A percentile compares a stretch with the other conserved stretches of the same genome.
Conservation (phyloP, 179 eudicot genomes). For the Silene coronaria region DNA sequence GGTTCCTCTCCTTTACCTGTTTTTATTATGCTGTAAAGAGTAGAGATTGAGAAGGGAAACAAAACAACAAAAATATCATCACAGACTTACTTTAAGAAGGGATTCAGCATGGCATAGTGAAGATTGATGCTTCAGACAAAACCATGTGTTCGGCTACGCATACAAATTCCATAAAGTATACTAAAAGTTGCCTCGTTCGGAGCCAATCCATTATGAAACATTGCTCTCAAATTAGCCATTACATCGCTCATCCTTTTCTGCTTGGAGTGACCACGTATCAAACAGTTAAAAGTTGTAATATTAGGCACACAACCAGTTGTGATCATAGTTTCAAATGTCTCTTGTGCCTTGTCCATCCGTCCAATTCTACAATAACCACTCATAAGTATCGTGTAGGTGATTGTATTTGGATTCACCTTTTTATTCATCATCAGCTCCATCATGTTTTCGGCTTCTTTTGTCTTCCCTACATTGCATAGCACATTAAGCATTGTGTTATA, state of each 20-base stretch:
- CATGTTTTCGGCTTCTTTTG: not conserved
- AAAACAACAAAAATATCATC: too few relatives aligned
- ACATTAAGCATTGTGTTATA: not conserved
- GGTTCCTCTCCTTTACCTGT: too few relatives aligned
- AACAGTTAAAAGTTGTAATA: slow-evolving; percentile 1
- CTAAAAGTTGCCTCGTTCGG: not conserved
- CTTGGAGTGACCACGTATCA: slow-evolving; percentile 5
- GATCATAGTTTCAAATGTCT: not conserved
- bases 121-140: too few relatives aligned
- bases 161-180: not conserved
- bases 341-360: slow-evolving; percentile 2
- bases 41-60: too few relatives aligned
- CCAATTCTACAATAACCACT: not conserved
- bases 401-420: not conserved
- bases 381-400: not conserved
- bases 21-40: too few relatives aligned
- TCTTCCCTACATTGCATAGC: slow-evolving; percentile 11
- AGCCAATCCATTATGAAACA: not conserved
- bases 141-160: too few relatives aligned
- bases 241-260: not conserved
- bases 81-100: too few relatives aligned
- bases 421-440: not conserved
- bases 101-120: too few relatives aligned
- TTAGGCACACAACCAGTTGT: slow-evolving; percentile 1
- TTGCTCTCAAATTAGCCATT: not conserved